Conservation (phyloP, 2,329 filamentous ascomycete species). For the Diaporthe citriasiana region DNA sequence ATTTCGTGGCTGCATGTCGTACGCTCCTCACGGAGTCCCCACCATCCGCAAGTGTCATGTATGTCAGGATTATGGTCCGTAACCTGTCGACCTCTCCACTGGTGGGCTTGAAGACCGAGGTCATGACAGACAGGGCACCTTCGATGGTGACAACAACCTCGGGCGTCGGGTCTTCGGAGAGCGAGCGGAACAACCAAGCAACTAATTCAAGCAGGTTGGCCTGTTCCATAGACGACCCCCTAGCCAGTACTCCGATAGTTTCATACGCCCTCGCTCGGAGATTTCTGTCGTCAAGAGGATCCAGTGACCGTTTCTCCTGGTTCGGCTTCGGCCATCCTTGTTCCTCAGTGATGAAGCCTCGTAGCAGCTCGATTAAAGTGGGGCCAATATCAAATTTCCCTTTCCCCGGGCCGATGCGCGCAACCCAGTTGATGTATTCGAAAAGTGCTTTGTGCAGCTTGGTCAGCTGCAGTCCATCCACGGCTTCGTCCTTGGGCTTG, state of each 20-base stretch:
- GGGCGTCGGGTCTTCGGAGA: conserved; percentile 82
- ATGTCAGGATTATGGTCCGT: conserved; percentile 73
- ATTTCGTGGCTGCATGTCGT: conserved; percentile 86
- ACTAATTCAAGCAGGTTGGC: conserved; percentile 68
- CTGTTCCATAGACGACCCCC: conserved; percentile 71
- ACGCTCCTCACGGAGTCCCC: conserved; percentile 76
- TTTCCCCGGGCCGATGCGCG: conserved; percentile 75
- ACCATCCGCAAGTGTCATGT: conserved; percentile 71
- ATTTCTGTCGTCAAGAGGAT: conserved; percentile 70
- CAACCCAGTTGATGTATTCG: conserved; percentile 88
- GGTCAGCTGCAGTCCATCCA: conserved; percentile 77
- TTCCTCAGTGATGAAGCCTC: conserved; percentile 76
- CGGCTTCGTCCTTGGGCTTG: conserved; percentile 47
- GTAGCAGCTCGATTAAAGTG: conserved; percentile 77
- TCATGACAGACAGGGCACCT: conserved; percentile 84
- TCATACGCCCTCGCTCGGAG: conserved; percentile 89
- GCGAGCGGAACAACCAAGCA: conserved; percentile 84
- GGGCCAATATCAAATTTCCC: conserved; percentile 76
- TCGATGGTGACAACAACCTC: conserved; percentile 90
- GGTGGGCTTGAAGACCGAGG: conserved; percentile 57
- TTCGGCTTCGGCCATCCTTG: conserved; percentile 84
- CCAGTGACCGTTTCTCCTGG: conserved; percentile 44
- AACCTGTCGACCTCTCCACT: conserved; percentile 53
- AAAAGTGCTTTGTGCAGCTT: conserved; percentile 89
- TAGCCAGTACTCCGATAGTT: conserved; percentile 85